Evolutionary conservation across 345 rosid genomes (phyloP).

Genomic region (Iberis pinnata): DNA sequence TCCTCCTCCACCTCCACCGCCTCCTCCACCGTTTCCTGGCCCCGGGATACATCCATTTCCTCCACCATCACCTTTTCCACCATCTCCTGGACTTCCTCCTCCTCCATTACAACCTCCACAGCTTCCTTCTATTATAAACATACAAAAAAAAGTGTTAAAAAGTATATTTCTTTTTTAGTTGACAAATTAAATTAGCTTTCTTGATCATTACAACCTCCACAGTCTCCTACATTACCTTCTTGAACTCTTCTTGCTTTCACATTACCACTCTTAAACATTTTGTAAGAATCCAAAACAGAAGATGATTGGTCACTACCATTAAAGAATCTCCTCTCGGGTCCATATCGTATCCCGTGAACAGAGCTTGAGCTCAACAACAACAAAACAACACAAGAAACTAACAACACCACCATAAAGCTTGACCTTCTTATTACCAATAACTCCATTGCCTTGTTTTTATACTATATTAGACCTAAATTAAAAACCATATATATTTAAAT

Average conservation of each 20-base stretch:
- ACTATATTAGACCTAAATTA: neutral
- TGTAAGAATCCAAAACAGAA: neutral
- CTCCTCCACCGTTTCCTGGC: neutral
- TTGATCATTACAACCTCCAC: conserved; percentile 6
- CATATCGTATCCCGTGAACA: too few species aligned
- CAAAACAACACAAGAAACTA: too few species aligned
- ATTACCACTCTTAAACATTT: conserved; percentile 3
- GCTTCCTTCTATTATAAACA: neutral
- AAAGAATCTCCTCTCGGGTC: conserved; percentile 4
- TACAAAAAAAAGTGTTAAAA: too few species aligned
- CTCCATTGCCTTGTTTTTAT: neutral
- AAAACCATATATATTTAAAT: too few species aligned
- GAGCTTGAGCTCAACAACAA: too few species aligned
- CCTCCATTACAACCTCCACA: conserved; percentile 17
- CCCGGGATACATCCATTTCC: too few species aligned
- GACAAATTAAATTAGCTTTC: too few species aligned
- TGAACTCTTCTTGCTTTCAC: conserved; percentile 18
- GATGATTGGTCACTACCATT: conserved; percentile 1
- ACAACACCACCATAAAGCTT: too few species aligned
- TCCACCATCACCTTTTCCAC: conserved; percentile 7
- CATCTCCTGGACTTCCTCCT: conserved; percentile 13
- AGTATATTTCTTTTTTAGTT: too few species aligned
- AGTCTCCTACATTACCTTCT: conserved; percentile 12
- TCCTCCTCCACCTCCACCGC: neutral
- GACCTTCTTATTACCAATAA: conserved; percentile 6